Evolutionary conservation across 805 yeast genomes (phyloP), one percentile per base, ranked within the genome.

Genomic region (Saturnispora saitoi): DNA sequence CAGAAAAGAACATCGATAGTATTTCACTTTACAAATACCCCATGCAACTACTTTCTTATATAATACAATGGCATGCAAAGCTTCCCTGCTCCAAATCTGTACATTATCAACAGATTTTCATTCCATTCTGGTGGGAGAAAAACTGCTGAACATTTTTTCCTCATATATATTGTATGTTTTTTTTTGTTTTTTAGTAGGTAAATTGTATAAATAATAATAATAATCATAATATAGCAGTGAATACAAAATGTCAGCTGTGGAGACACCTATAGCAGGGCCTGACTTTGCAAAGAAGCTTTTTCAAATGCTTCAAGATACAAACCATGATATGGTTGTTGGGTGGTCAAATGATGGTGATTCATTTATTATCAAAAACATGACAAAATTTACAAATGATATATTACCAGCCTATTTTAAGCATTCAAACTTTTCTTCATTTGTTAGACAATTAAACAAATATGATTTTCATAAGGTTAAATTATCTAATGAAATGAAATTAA

Each of bases 381-480:
- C 85, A 61, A 95, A 85, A 57, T 90, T 90, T 67, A 87, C 97
- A 32, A 84, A 83, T 54, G 84, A 83, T 45, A 85, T 93, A 12
- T 74, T 93, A 44, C 98, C 98, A 14, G 78, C 81, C 45, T 96
- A 91, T 66, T 93, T 93, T 71, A 91, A 90, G 60, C 99, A 93
- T 67, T 79, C 88, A 50, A 93, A 93, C 68, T 93, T 91, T 68
- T 91, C 98, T 32, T 80, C 90, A 57, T 91, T 91, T 69, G 98
- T 91, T 19, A 77, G 99, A 42, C 99, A 93, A 64, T 72, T 93
- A 58, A 93, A 93, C 73, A 93, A 93, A 67, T 93, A 93, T 62
- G 99, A 91, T 66, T 93, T 93, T 71, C 99, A 93, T 71, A 93
- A 93, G 68, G 95, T 93, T 41, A 86, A 91, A 62, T 72, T 79